phyloP scores from a whole-genome alignment of 306 rosid species.

The Prunus padus region DNA sequence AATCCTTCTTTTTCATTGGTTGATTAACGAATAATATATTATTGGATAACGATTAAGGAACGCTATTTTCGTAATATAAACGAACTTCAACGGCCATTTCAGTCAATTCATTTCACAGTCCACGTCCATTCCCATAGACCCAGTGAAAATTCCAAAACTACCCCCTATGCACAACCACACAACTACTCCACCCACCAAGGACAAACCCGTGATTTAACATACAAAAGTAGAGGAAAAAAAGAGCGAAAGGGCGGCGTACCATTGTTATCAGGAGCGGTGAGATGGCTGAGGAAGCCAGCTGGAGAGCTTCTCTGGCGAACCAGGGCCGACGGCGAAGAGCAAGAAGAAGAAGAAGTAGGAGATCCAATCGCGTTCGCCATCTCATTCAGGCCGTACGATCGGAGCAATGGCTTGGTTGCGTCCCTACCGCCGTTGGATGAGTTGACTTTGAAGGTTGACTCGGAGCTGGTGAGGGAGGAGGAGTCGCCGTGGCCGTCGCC shows the following conservation, averaged over 20 bases:
- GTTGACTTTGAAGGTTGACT: slow-evolving; percentile 40
- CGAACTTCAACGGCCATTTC: slow-evolving; percentile 3
- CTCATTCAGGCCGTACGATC: slow-evolving; percentile 45
- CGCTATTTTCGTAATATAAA: background rate
- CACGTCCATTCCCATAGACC: background rate
- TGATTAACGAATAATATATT: background rate
- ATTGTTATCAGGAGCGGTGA: slow-evolving; percentile 32
- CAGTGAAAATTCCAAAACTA: background rate
- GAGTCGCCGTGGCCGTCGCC: slow-evolving; percentile 32
- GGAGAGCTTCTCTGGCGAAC: slow-evolving; percentile 94
- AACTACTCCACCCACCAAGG: background rate
- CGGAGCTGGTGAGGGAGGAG: slow-evolving; percentile 36
- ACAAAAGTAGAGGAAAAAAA: background rate
- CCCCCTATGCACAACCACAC: background rate
- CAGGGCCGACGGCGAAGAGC: slow-evolving; percentile 42
- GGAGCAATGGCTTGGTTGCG: slow-evolving; percentile 14
- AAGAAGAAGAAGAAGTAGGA: slow-evolving; percentile 31
- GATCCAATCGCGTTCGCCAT: slow-evolving; percentile 32
- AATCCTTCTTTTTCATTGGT: background rate
- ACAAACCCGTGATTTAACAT: background rate
- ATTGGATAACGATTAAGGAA: background rate
- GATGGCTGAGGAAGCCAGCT: slow-evolving; percentile 72
- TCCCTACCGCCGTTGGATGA: slow-evolving; percentile 23
- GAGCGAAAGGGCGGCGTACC: slow-evolving; percentile 26
- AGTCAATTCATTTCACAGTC: background rate